These are phyloP conservation scores for Lepidium africanum DNA, from an alignment of 345 rosid species.

Conservation along the genomic window DNA sequence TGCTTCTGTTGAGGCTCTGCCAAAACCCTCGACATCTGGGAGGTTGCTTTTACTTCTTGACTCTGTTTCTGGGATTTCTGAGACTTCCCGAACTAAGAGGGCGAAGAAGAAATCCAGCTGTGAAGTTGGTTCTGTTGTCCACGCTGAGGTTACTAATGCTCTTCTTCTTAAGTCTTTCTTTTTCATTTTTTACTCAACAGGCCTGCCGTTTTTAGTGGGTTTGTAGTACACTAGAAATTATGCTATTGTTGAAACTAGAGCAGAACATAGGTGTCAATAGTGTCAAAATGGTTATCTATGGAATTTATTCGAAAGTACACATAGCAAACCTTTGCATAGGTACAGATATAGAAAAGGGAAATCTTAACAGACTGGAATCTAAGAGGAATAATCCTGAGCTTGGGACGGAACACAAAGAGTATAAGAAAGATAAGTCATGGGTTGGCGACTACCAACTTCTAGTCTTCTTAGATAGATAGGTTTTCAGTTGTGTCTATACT, in stretches of 20 bases:
- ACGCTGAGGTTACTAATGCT: slow-evolving; percentile 61
- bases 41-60: slow-evolving; percentile 86
- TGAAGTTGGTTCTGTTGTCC: slow-evolving; percentile 72
- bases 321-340: neutral
- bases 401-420: neutral
- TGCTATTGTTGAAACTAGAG: neutral
- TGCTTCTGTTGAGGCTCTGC: slow-evolving; percentile 69
- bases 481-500: neutral
- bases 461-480: neutral
- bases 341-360: neutral
- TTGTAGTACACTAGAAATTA: slow-evolving; percentile 1
- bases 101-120: slow-evolving; percentile 70
- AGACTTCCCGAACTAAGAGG: slow-evolving; percentile 66
- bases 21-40: slow-evolving; percentile 51
- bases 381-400: neutral
- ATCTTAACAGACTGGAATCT: neutral
- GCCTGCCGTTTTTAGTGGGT: neutral
- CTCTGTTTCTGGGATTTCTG: slow-evolving; percentile 44
- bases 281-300: neutral
- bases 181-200: neutral
- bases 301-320: neutral
- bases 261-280: neutral
- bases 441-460: neutral
- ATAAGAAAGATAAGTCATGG: neutral
- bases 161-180: neutral